Conservation (phyloP, 2,329 filamentous ascomycete genomes). For the Phialophora verrucosa region DNA sequence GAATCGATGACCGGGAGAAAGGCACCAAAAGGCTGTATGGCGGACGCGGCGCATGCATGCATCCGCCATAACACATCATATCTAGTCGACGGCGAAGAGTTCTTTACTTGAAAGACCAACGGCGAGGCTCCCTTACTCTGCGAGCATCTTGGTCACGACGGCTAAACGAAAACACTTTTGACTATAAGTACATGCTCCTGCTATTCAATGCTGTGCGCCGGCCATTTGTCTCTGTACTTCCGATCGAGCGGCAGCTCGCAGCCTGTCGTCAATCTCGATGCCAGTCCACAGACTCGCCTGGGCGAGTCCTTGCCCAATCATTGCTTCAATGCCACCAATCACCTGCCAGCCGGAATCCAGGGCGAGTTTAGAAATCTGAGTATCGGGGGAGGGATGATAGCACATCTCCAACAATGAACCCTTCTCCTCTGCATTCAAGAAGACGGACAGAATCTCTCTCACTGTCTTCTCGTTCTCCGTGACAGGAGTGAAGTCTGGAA, state of each 20-base stretch:
- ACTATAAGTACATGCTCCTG: constrained; percentile 7
- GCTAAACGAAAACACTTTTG: not conserved
- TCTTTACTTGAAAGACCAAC: constrained; percentile 12
- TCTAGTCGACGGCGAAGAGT: constrained; percentile 28
- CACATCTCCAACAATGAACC: constrained; percentile 81
- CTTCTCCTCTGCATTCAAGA: constrained; percentile 56
- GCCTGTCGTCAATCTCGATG: constrained; percentile 56
- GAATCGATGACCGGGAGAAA: constrained; percentile 78
- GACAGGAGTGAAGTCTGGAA: constrained; percentile 76
- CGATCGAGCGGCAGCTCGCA: constrained; percentile 26
- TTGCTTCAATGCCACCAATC: constrained; percentile 74
- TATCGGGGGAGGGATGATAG: constrained; percentile 75
- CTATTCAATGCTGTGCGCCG: not conserved
- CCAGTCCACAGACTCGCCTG: constrained; percentile 70
- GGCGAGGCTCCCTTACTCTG: not conserved
- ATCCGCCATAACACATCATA: constrained; percentile 30
- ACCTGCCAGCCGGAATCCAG: constrained; percentile 71
- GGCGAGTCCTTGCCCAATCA: constrained; percentile 78
- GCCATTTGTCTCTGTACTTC: constrained; percentile 19
- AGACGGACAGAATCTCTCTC: constrained; percentile 56
- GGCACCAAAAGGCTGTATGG: constrained; percentile 74
- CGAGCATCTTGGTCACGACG: not conserved
- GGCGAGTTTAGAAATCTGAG: constrained; percentile 67
- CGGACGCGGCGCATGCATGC: constrained; percentile 59
- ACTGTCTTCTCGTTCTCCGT: constrained; percentile 67